Evolutionary conservation across 345 rosid species (phyloP), one percentile per base, ranked within the genome.

Genomic region (Stellera chamaejasme): DNA sequence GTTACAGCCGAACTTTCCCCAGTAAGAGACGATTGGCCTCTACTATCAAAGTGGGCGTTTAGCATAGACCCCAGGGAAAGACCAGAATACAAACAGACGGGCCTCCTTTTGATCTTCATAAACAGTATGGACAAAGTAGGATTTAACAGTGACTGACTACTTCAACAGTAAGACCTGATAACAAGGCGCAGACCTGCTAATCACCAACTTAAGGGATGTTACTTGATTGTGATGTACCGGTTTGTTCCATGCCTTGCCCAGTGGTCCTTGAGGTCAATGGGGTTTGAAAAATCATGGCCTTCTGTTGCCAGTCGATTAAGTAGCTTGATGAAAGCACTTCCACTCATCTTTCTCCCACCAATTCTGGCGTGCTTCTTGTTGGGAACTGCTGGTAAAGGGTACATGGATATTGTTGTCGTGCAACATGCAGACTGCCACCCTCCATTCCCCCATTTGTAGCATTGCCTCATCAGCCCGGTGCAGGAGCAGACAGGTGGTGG

Each of bases 341-440:
- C 99, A 15, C 99, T 93, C 99, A 93, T 93, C 67, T 89, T 93
- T 57, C 97, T 62, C 12, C 99, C 99, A 58, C 99, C 97, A 14
- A 93, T 79, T 16, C 99, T 76, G 13, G 96, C 95, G 52, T 93
- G 97, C 41, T 84, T 75, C 61, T 93, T 93, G 74, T 93, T 89
- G 39, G 97, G 97, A 56, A 85, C 74, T 0, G 91, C 79, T 0
- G 97, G 99, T 27, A 93, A 74, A 0, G 99, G 99, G 58, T 89
- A 68, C 85, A 87, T 70, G 10, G 99, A 93, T 50, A 93, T 52
- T 19, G 85, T 73, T 51, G 94, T 93, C 4, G 99, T 93, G 92
- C 99, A 93, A 56, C 99, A 93, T 1, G 99, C 80, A 48, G 99
- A 93, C 56, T 93, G 97, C 99, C 99, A 93, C 10, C 99, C 99